Base-by-base conservation (phyloP, 164 flowering plant species). In the Kalanchoe fedtschenkoi region DNA sequence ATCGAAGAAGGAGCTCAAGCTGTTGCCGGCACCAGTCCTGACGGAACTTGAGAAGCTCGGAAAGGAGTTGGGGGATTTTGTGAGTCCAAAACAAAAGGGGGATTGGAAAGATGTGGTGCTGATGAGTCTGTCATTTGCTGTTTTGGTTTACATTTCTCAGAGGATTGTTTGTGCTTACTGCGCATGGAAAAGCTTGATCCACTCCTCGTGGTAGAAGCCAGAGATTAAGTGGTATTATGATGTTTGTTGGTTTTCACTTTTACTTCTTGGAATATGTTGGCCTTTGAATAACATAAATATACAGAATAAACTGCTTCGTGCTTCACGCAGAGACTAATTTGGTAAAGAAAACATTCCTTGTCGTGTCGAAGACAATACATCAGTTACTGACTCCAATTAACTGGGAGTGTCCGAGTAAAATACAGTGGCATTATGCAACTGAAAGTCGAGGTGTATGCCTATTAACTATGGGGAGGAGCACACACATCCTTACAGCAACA, bases 41-140 rank as follows among this genome's bases (percentile, higher is more conserved):
- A 68, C 15, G 1, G 72, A 69, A 37, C 54, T 77, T 2, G 77
- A 69, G 69, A 80, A 77, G 76, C 3, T 82, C 7, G 87, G 92
- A 22, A 74, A 65, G 63, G 74, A 62, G 16, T 59, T 83, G 75
- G 79, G 75, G 72, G 83, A 81, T 30, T 73, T 51, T 67, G 41
- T 87, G 77, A 84, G 91, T 41, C 98, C 96, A 29, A 75, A 84
- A 72, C 70, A 66, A 66, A 87, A 89, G 74, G 98, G 98, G 6
- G 96, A 89, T 62, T 84, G 92, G 96, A 87, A 82, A 42, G 98
- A 92, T 43, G 51, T 87, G 71, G 39, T 77, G 60, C 51, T 89
- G 63, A 89, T 92, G 96, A 86, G 95, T 68, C 63, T 92, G 19
- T 86, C 98, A 14, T 92, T 92, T 82, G 96, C 89, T 54, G 88